Evolutionary conservation across 371 early-diverging fungal genomes (phyloP).

Genomic region (Mortierella sp.): DNA sequence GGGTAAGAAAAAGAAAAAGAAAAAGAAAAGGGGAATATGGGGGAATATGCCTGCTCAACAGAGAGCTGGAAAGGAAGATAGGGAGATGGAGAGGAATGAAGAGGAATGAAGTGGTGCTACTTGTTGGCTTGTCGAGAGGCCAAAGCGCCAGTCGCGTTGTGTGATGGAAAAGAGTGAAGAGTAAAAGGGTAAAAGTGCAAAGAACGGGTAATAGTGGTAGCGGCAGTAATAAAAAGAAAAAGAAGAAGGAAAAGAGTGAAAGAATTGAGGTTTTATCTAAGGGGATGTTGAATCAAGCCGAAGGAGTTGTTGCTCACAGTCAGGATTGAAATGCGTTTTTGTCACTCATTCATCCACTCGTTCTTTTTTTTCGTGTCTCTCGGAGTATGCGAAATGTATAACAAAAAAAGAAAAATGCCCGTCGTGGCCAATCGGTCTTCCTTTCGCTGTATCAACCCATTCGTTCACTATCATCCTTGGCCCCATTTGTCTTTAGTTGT

Average conservation of each 20-base stretch:
- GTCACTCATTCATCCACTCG: not conserved
- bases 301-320: not conserved
- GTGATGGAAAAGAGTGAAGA: not conserved
- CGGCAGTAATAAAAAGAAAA: not conserved
- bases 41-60: not conserved
- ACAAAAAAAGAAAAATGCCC: not conserved
- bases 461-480: not conserved
- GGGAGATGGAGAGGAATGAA: not conserved
- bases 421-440: conserved; percentile 1
- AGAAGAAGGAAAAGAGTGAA: not conserved
- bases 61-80: not conserved
- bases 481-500: conserved; percentile 2
- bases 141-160: not conserved
- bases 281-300: not conserved
- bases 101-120: too few relatives aligned
- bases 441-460: not conserved
- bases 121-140: not conserved
- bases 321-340: not conserved
- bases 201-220: not conserved
- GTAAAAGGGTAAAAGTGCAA: not conserved
- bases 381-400: not conserved
- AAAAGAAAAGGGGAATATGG: not conserved
- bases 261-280: not conserved
- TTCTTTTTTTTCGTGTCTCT: not conserved
- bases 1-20: not conserved